Evolutionary conservation across 495 filamentous ascomycete species (phyloP), one percentile per base, ranked within the genome.

Genomic region (Lophiostoma macrostomum): DNA sequence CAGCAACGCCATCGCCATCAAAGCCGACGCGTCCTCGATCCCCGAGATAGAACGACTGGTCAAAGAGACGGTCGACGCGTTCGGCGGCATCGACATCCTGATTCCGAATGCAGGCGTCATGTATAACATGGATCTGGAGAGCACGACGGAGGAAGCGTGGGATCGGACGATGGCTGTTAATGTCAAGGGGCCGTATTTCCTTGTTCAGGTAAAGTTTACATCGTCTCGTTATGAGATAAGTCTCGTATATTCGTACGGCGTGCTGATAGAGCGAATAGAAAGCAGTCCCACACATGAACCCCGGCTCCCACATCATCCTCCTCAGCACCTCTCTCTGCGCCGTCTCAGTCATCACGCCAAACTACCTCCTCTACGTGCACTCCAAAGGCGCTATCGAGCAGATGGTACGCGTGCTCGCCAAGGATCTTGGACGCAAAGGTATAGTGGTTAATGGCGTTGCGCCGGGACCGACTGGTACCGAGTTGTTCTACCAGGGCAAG

Each of bases 311-410:
- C 45, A 76, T 87, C 31, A 74, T 87, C 46, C 73, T 88, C 52
- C 61, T 87, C 53, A 81, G 80, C 4, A 82, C 80, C 3, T 73
- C 72, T 1, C 68, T 82, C 10, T 75, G 69, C 45, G 63, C 53
- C 5, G 56, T 69, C 5, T 73, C 70, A 0, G 68, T 56, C 1
- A 71, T 87, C 8, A 67, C 71, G n/a, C 80, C 83, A 1, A 63
- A 65, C 2, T 86, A 86, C 56, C 71, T 85, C 28, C 69, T 84
- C 24, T 88, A 88, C 61, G 68, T 69, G 25, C 68, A 76, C 0
- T 80, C 76, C 46, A 88, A 88, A 58, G 85, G 83, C 41, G 81
- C 85, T 4, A 76, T 88, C 37, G 82, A 88, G 63, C 83, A 87
- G 62, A 82, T 88, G 73, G 75, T 76, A 0, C 75, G 83, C 5